Evolutionary conservation across 129 eudicot species (phyloP).

Genomic region (Chrysanthemum lavandulifolium): DNA sequence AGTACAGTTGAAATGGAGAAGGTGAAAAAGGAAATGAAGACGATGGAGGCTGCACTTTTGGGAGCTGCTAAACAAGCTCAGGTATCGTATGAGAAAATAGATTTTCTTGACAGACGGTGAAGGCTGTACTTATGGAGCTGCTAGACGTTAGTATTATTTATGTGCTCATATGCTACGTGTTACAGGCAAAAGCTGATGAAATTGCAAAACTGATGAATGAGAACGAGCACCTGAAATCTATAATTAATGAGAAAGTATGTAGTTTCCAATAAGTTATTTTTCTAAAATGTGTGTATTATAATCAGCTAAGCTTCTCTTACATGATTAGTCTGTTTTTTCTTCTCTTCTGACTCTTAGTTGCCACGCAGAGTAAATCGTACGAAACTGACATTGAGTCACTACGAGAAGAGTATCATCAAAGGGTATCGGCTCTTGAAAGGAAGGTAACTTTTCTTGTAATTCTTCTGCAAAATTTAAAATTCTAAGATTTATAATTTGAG

Average conservation of each 20-base stretch:
- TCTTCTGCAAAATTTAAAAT: neutral
- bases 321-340: neutral
- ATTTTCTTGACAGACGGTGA: constrained; percentile 54
- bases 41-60: constrained; percentile 81
- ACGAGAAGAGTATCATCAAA: constrained; percentile 87
- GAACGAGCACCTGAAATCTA: constrained; percentile 82
- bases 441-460: constrained; percentile 50
- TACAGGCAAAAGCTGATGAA: constrained; percentile 95
- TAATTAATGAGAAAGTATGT: constrained; percentile 61
- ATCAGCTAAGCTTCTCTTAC: neutral
- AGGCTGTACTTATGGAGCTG: constrained; percentile 78
- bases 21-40: constrained; percentile 76
- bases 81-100: constrained; percentile 34
- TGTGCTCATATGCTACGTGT: constrained; percentile 15
- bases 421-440: constrained; percentile 79
- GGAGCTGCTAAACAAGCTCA: constrained; percentile 95
- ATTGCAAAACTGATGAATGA: constrained; percentile 81
- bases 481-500: neutral
- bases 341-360: constrained; percentile 20
- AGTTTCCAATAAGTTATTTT: constrained; percentile 1
- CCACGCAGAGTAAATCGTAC: constrained; percentile 68
- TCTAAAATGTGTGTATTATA: neutral
- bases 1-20: constrained; percentile 50
- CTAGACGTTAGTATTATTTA: constrained; percentile 31
- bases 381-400: constrained; percentile 83